Base-by-base conservation (phyloP, 2,329 filamentous ascomycete genomes). In the Colletotrichum tropicale region DNA sequence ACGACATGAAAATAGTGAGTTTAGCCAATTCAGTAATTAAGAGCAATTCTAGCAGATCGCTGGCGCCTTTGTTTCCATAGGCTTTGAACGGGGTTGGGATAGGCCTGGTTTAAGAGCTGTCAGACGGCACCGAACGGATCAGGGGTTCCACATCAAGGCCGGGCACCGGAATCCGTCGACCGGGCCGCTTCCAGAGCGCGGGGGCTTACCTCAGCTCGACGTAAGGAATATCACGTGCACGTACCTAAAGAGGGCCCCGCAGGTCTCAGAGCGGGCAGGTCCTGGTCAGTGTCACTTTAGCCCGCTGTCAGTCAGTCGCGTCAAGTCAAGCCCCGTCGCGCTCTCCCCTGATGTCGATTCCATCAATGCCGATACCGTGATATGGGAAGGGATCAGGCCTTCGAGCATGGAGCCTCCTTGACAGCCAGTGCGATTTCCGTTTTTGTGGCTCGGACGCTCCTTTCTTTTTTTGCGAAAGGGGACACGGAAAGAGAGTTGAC, bases 331-430 rank as follows among this genome's bases (percentile, higher is more conserved):
- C 43, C 43, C 43, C 43, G 43, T 52, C 73, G 73, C 73, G 73
- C 70, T 52, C 58, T 60, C 65, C 34, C 34, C n/a, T 18, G n/a
- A 30, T n/a, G 70, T 21, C 34, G 34, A 36, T 64, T 34, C 34
- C 55, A 32, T 75, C 58, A 65, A 74, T 67, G 58, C 73, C 64
- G 12, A 64, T 73, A 62, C 48, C 32, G 32, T 75, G 70, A 75
- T 68, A 67, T 65, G 48, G 70, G 43, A 74, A 65, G 34, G 43
- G 34, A 52, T 32, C 64, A 48, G 69, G 56, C 62, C 38, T n/a
- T 68, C 24, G 62, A 67, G 72, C 72, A 74, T 75, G 73, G 70
- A 75, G 64, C 70, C 70, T 69, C 70, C 70, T 75, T 75, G 73
- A 75, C 30, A 66, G 26, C 8, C 56, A 32, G 62, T 34, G 34